These are phyloP conservation scores for Dovyalis caffra DNA, from an alignment of 345 rosid genomes.

Conservation along the genomic window DNA sequence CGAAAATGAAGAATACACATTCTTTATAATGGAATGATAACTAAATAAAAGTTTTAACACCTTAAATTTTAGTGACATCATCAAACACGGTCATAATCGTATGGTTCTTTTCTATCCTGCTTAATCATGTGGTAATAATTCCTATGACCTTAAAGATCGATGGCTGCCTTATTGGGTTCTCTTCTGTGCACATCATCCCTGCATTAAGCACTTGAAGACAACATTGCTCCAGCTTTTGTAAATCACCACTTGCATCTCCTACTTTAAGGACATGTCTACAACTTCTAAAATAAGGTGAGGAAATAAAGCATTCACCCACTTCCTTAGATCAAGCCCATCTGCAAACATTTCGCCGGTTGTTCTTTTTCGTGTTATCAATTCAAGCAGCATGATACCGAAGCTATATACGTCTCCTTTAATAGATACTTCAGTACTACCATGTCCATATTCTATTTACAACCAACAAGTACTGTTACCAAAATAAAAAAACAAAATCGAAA, in stretches of 20 bases:
- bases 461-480: neutral
- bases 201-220: neutral
- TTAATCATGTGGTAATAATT: neutral
- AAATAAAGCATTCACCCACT: neutral
- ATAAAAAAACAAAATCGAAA: too few species aligned
- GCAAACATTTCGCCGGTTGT: slow-evolving; percentile 10
- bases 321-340: neutral
- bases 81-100: too few species aligned
- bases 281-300: neutral
- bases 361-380: slow-evolving; percentile 10
- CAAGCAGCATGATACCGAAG: slow-evolving; percentile 20
- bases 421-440: slow-evolving; percentile 3
- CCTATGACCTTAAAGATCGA: neutral
- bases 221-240: neutral
- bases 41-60: too few species aligned
- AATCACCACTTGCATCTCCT: neutral
- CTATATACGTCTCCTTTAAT: slow-evolving; percentile 19
- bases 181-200: slow-evolving; percentile 1
- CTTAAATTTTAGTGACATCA: too few species aligned
- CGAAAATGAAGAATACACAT: too few species aligned
- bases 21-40: too few species aligned
- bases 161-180: neutral
- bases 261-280: neutral
- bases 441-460: slow-evolving; percentile 11
- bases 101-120: too few species aligned